Percentiles rank a stretch among this genome's conserved stretches.
These are phyloP conservation scores for Aspergillus haitiensis DNA, from an alignment of 495 filamentous ascomycete species.

Conservation along the genomic window DNA sequence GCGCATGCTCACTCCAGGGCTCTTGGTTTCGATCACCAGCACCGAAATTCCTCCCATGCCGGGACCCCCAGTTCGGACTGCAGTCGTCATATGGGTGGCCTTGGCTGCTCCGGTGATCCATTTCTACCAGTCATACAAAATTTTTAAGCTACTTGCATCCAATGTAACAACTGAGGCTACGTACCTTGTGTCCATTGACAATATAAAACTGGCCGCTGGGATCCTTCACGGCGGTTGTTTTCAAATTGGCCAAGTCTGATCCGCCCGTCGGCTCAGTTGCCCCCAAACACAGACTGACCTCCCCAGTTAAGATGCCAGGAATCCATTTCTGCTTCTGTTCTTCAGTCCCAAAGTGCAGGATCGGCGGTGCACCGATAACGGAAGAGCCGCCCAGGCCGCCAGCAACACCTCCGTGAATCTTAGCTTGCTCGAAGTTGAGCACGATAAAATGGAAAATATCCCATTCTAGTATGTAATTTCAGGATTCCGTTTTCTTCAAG, in stretches of 20 bases:
- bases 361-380: neutral
- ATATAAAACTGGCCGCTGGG: slow-evolving; percentile 4
- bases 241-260: slow-evolving; percentile 1
- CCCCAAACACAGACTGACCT: slow-evolving; percentile 9
- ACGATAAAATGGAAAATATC: slow-evolving; percentile 7
- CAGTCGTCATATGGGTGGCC: slow-evolving; percentile 5
- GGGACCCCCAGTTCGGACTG: slow-evolving; percentile 8
- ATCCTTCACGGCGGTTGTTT: slow-evolving; percentile 1
- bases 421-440: neutral
- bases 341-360: slow-evolving; percentile 9
- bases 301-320: neutral
- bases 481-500: too few species aligned
- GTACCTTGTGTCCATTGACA: slow-evolving; percentile 7
- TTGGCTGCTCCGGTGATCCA: slow-evolving; percentile 5
- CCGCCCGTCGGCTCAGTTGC: slow-evolving; percentile 9
- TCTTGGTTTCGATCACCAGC: slow-evolving; percentile 5
- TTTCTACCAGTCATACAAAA: neutral
- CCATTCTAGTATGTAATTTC: neutral
- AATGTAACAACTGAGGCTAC: too few species aligned
- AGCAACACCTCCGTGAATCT: neutral
- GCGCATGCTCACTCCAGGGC: neutral
- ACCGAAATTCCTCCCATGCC: slow-evolving; percentile 5
- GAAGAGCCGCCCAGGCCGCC: neutral
- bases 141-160: too few species aligned
- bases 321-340: slow-evolving; percentile 10